A percentile compares a stretch with the other conserved stretches of the same genome.
These are phyloP conservation scores for Tetracladium setigerum DNA, from an alignment of 495 filamentous ascomycete genomes.

Conservation along the genomic window DNA sequence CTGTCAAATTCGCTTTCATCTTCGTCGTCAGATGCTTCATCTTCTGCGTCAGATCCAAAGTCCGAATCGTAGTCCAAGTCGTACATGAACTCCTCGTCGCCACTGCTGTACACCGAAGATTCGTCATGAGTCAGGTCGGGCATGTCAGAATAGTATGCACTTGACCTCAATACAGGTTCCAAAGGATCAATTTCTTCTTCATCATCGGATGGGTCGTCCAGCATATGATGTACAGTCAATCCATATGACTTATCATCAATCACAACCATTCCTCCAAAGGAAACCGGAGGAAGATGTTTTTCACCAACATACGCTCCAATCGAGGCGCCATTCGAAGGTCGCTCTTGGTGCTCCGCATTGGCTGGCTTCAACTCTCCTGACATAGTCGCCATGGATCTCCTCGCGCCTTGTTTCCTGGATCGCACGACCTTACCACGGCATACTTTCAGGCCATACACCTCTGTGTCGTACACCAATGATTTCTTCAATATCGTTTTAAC, in stretches of 20 bases:
- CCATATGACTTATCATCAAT: constrained; percentile 79
- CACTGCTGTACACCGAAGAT: constrained; percentile 16
- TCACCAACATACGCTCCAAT: constrained; percentile 85
- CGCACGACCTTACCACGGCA: constrained; percentile 61
- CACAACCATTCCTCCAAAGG: constrained; percentile 79
- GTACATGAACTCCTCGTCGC: constrained; percentile 23
- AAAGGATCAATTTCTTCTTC: constrained; percentile 35
- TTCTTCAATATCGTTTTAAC: constrained; percentile 65
- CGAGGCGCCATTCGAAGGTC: constrained; percentile 77
- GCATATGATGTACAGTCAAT: constrained; percentile 93
- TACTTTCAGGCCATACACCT: constrained; percentile 49
- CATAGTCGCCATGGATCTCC: constrained; percentile 16
- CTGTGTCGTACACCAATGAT: constrained; percentile 58
- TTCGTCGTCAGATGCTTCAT: constrained; percentile 19
- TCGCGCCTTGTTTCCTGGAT: constrained; percentile 41
- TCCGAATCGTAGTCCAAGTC: constrained; percentile 21
- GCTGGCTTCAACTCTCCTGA: constrained; percentile 31
- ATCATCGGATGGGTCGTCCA: constrained; percentile 66
- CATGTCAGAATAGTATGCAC: constrained; percentile 15
- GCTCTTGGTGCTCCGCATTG: constrained; percentile 63
- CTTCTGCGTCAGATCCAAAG: constrained; percentile 9
- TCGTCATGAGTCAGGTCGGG: constrained; percentile 19
- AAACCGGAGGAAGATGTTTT: constrained; percentile 78
- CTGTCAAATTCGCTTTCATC: constrained; percentile 7
- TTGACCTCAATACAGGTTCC: constrained; percentile 29